These are phyloP conservation scores for Ustilago vetiveriae DNA, from an alignment of 1,284 basidiomycete genomes.

Conservation along the genomic window DNA sequence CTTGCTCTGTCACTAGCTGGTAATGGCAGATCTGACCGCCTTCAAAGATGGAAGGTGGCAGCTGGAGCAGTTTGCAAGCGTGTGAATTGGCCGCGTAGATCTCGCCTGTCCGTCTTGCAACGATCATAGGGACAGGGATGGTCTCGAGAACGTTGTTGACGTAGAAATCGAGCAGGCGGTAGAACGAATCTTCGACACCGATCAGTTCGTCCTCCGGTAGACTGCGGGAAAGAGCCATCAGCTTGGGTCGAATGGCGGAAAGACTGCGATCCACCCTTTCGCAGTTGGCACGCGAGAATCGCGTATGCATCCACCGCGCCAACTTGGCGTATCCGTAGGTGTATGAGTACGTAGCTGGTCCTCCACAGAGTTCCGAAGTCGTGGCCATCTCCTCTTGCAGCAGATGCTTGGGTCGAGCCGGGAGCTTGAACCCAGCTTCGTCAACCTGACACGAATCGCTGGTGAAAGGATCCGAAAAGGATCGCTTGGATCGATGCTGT, in stretches of 20 bases:
- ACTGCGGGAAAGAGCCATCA: constrained; percentile 33
- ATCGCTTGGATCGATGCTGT: constrained; percentile 2
- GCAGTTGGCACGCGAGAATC: constrained; percentile 29
- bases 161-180: constrained; percentile 32
- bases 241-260: constrained; percentile 27
- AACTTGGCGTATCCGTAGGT: constrained; percentile 52
- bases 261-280: constrained; percentile 37
- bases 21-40: constrained; percentile 47
- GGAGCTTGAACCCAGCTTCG: constrained; percentile 30
- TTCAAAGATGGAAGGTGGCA: constrained; percentile 34
- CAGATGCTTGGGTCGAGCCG: constrained; percentile 22
- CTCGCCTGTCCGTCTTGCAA: constrained; percentile 41
- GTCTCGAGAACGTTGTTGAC: constrained; percentile 39
- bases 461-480: constrained; percentile 6
- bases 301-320: constrained; percentile 47
- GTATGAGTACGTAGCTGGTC: constrained; percentile 26
- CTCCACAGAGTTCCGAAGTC: constrained; percentile 28
- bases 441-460: constrained; percentile 9
- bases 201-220: constrained; percentile 40
- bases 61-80: constrained; percentile 22
- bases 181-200: constrained; percentile 36
- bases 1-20: constrained; percentile 32
- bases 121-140: constrained; percentile 35
- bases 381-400: constrained; percentile 42
- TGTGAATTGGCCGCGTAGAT: constrained; percentile 47